Percentiles rank a stretch among this genome's conserved stretches.
These are phyloP conservation scores for Hemileccinum impolitum DNA, from an alignment of 768 basidiomycete species.

Conservation along the genomic window DNA sequence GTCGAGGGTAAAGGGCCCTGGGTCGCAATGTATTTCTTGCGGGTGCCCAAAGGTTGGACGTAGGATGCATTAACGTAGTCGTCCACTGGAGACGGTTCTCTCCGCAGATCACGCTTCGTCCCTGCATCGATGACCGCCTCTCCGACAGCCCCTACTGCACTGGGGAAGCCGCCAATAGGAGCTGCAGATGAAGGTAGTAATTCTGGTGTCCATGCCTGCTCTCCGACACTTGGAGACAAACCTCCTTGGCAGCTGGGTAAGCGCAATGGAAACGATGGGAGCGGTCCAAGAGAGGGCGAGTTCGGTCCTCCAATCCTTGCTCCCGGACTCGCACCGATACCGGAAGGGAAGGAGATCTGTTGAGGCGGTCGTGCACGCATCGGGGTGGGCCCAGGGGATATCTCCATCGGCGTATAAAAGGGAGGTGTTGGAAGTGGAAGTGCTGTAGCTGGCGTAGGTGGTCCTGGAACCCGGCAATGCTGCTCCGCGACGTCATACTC, in stretches of 20 bases:
- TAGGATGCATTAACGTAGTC: slow-evolving; percentile 97
- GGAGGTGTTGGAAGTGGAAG: slow-evolving; percentile 21
- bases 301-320: slow-evolving; percentile 5
- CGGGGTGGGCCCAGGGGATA: slow-evolving; percentile 11
- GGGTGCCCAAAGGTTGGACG: slow-evolving; percentile 82
- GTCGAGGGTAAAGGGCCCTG: slow-evolving; percentile 92
- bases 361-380: slow-evolving; percentile 9
- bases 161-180: not conserved
- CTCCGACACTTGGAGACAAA: slow-evolving; percentile 17
- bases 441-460: slow-evolving; percentile 21
- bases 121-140: not conserved
- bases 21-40: slow-evolving; percentile 87
- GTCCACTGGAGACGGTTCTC: slow-evolving; percentile 46
- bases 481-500: slow-evolving; percentile 23
- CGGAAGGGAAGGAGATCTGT: slow-evolving; percentile 1
- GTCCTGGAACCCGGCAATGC: slow-evolving; percentile 18
- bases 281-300: slow-evolving; percentile 3
- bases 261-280: slow-evolving; percentile 16
- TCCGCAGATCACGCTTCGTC: slow-evolving; percentile 7
- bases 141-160: not conserved
- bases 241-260: slow-evolving; percentile 14
- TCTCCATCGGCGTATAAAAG: slow-evolving; percentile 29
- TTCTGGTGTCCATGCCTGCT: slow-evolving; percentile 4
- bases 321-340: not conserved
- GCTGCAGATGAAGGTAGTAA: not conserved